phyloP scores from a whole-genome alignment of 129 eudicot genomes.

The Artemisia argyi region DNA sequence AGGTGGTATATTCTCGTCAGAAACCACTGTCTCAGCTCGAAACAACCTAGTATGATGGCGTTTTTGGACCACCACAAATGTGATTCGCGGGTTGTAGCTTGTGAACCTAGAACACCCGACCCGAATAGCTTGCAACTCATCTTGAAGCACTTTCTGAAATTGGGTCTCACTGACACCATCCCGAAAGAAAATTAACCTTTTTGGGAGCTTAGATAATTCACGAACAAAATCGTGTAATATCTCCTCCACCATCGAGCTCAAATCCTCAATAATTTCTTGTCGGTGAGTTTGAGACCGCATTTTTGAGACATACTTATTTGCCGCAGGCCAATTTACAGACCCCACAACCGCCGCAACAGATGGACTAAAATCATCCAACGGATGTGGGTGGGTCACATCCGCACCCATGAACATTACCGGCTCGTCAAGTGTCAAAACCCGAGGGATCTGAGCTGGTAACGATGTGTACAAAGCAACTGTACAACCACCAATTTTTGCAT shows the following conservation, averaged over 20 bases:
- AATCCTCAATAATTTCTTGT: conserved; percentile 85
- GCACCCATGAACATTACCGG: conserved; percentile 96
- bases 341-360: conserved; percentile 97
- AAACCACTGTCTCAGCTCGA: conserved; percentile 45
- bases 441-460: conserved; percentile 73
- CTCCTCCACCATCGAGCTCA: conserved; percentile 68
- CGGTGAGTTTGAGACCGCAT: conserved; percentile 93
- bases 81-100: conserved; percentile 73
- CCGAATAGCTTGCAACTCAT: conserved; percentile 69
- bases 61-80: conserved; percentile 87
- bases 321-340: conserved; percentile 91
- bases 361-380: conserved; percentile 80
- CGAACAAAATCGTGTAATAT: conserved; percentile 59
- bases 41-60: conserved; percentile 94
- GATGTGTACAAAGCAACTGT: conserved; percentile 83
- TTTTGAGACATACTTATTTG: conserved; percentile 81
- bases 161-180: conserved; percentile 99
- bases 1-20: conserved; percentile 76
- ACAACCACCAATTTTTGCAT: conserved; percentile 92
- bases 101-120: conserved; percentile 51
- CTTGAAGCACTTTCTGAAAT: conserved; percentile 74
- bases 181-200: conserved; percentile 70
- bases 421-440: conserved; percentile 53
- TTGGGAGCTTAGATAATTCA: conserved; percentile 59
- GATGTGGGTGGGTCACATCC: conserved; percentile 96